phyloP scores from a whole-genome alignment of 2,329 filamentous ascomycete genomes.

The Massarina eburnea region DNA sequence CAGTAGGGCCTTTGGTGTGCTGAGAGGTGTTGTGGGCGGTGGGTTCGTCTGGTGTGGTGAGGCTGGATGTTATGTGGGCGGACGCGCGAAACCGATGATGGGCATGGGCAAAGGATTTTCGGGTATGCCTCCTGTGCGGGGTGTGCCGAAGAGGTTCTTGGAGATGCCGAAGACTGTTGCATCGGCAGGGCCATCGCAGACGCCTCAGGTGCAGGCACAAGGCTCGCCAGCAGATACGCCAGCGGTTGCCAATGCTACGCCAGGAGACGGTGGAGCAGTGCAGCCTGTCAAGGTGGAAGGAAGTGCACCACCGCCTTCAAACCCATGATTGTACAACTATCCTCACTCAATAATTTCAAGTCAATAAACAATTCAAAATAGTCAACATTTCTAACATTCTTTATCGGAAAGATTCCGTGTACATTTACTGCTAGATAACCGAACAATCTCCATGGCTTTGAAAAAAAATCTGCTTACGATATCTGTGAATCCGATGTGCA shows the following conservation, averaged over 20 bases:
- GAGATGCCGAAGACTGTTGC: constrained; percentile 21
- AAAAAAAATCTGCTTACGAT: too few relatives aligned
- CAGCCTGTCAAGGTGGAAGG: background rate
- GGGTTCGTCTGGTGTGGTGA: constrained; percentile 81
- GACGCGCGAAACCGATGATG: constrained; percentile 39
- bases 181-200: background rate
- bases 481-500: too few relatives aligned
- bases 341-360: too few relatives aligned
- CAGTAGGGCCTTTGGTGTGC: constrained; percentile 76
- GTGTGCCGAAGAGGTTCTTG: constrained; percentile 77
- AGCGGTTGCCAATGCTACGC: background rate
- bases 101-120: constrained; percentile 32
- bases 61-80: constrained; percentile 81
- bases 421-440: too few relatives aligned
- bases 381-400: too few relatives aligned
- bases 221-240: background rate
- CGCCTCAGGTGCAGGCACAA: background rate
- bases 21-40: constrained; percentile 71
- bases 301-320: background rate
- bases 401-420: too few relatives aligned
- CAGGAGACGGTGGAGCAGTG: background rate
- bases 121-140: constrained; percentile 64
- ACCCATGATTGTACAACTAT: too few relatives aligned
- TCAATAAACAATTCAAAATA: too few relatives aligned
- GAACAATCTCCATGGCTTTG: too few relatives aligned